These are phyloP conservation scores for Macrophomina tecta DNA, from an alignment of 2,329 filamentous ascomycete genomes.

Conservation along the genomic window DNA sequence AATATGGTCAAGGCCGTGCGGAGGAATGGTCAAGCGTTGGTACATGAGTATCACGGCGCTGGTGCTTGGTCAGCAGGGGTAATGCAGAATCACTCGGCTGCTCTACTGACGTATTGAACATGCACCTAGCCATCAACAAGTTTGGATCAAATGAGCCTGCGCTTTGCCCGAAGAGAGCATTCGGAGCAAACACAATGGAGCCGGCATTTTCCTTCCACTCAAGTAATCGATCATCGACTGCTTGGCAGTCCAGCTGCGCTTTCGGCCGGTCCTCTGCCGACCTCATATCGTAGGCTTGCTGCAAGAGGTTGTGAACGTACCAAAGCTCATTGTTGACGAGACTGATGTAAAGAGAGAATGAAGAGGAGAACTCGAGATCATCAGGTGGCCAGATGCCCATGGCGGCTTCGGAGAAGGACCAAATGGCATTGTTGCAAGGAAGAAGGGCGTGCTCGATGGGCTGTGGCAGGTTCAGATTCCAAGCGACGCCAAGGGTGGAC, in stretches of 20 bases:
- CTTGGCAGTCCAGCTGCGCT: constrained; percentile 35
- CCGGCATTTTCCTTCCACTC: constrained; percentile 36
- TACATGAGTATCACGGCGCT: constrained; percentile 37
- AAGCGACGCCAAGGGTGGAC: constrained; percentile 41
- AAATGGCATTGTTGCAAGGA: constrained; percentile 38
- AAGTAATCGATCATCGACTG: constrained; percentile 35
- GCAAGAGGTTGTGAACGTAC: constrained; percentile 37
- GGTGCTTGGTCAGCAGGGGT: not conserved
- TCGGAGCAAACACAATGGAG: constrained; percentile 30
- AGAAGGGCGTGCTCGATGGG: constrained; percentile 33
- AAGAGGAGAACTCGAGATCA: constrained; percentile 34
- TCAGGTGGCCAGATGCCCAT: constrained; percentile 34
- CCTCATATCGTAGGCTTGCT: constrained; percentile 36
- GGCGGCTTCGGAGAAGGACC: constrained; percentile 35
- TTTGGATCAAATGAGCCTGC: constrained; percentile 35
- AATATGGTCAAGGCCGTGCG: constrained; percentile 32
- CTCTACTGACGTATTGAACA: constrained; percentile 34
- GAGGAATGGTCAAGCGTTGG: constrained; percentile 34
- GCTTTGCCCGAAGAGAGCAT: constrained; percentile 26
- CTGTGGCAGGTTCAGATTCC: constrained; percentile 35
- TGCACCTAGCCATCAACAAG: constrained; percentile 35
- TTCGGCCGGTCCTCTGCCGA: constrained; percentile 33
- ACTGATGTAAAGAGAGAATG: constrained; percentile 37
- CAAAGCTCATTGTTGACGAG: constrained; percentile 36
- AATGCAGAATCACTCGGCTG: not conserved